A percentile compares a stretch with the other conserved stretches of the same genome.
phyloP scores from a whole-genome alignment of 176 grass and related monocot species.

The Elaeis guineensis region DNA sequence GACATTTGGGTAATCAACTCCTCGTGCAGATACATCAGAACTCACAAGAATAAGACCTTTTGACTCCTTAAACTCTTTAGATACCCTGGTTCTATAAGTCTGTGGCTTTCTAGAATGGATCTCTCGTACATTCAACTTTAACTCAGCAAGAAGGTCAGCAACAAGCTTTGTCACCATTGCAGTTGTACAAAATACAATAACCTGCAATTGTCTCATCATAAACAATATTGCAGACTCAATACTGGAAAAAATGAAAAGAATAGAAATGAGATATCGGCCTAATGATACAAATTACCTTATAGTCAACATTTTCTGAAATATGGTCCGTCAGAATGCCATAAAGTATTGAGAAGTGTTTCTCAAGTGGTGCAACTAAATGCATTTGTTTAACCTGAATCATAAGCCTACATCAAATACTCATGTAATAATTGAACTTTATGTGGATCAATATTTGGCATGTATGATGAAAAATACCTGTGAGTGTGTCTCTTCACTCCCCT shows the following conservation, averaged over 20 bases:
- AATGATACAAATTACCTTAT: slow-evolving; percentile 50
- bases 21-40: slow-evolving; percentile 89
- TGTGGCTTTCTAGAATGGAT: slow-evolving; percentile 95
- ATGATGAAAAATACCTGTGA: slow-evolving; percentile 48
- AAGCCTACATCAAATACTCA: slow-evolving; percentile 1
- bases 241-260: neutral
- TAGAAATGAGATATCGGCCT: slow-evolving; percentile 3
- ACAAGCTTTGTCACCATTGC: slow-evolving; percentile 89
- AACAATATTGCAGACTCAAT: neutral
- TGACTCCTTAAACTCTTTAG: slow-evolving; percentile 96
- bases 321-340: slow-evolving; percentile 77
- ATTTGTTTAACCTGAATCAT: slow-evolving; percentile 82
- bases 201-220: slow-evolving; percentile 39
- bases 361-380: slow-evolving; percentile 78
- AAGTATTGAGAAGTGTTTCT: slow-evolving; percentile 82
- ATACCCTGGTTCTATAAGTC: slow-evolving; percentile 90
- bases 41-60: slow-evolving; percentile 96
- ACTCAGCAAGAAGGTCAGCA: slow-evolving; percentile 65
- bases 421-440: neutral
- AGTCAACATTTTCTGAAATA: slow-evolving; percentile 84
- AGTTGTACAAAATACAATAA: slow-evolving; percentile 96
- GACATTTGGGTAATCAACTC: slow-evolving; percentile 97
- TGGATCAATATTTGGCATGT: neutral
- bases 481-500: slow-evolving; percentile 93
- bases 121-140: slow-evolving; percentile 85